These are phyloP conservation scores for Aspergillus amoenus DNA, from an alignment of 2,329 filamentous ascomycete species.

Conservation along the genomic window DNA sequence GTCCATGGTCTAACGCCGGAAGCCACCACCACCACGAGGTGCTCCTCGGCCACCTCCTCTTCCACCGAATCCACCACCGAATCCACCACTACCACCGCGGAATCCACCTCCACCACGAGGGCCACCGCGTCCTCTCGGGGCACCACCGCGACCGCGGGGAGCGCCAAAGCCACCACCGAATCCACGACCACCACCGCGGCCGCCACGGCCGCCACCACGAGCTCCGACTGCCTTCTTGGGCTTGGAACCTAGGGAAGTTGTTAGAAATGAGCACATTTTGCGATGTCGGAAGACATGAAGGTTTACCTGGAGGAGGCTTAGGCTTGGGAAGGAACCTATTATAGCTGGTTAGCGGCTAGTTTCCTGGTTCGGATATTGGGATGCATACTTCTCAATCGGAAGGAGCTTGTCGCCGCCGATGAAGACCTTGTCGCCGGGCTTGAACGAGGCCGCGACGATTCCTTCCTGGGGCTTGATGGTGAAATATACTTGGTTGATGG, in stretches of 20 bases:
- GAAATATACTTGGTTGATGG: slow-evolving; percentile 97
- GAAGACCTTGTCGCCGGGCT: slow-evolving; percentile 95
- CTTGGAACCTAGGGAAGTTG: slow-evolving; percentile 59
- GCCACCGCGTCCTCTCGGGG: slow-evolving; percentile 34
- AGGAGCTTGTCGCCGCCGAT: slow-evolving; percentile 93
- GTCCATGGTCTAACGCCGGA: slow-evolving; percentile 23
- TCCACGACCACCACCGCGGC: slow-evolving; percentile 56
- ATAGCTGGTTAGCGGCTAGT: slow-evolving; percentile 15
- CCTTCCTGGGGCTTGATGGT: slow-evolving; percentile 96
- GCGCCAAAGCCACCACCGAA: slow-evolving; percentile 22
- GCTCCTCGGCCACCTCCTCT: slow-evolving; percentile 36
- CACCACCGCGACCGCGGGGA: slow-evolving; percentile 40
- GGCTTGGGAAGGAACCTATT: slow-evolving; percentile 85
- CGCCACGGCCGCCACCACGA: slow-evolving; percentile 44
- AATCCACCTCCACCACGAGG: slow-evolving; percentile 24
- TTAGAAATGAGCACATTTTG: slow-evolving; percentile 18
- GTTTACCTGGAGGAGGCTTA: slow-evolving; percentile 62
- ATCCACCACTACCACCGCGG: slow-evolving; percentile 22
- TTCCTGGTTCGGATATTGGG: background rate
- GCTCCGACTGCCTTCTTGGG: slow-evolving; percentile 66
- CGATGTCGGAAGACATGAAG: background rate
- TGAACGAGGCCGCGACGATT: slow-evolving; percentile 92
- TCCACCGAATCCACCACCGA: slow-evolving; percentile 38
- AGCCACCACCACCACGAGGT: slow-evolving; percentile 29
- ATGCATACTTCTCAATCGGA: slow-evolving; percentile 73